A percentile compares a stretch with the other conserved stretches of the same genome.
Conservation (phyloP, 345 rosid species). For the Pistacia integerrima region DNA sequence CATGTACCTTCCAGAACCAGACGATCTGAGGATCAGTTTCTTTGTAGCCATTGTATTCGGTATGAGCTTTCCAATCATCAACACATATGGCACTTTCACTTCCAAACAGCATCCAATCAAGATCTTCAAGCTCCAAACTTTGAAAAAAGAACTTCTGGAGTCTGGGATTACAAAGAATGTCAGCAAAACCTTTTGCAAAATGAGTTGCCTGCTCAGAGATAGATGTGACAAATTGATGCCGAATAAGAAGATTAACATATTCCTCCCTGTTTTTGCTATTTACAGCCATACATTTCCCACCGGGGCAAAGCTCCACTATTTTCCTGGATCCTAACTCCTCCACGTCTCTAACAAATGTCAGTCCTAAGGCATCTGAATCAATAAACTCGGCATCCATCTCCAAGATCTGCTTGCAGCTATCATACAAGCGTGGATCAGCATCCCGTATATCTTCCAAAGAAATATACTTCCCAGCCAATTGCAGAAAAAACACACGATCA, state of each 20-base stretch:
- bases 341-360: constrained; percentile 79
- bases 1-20: constrained; percentile 96
- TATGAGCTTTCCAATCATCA: constrained; percentile 88
- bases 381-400: constrained; percentile 83
- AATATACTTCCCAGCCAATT: constrained; percentile 61
- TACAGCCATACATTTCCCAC: constrained; percentile 65
- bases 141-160: constrained; percentile 48
- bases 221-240: constrained; percentile 61
- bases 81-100: constrained; percentile 60
- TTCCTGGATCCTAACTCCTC: constrained; percentile 79
- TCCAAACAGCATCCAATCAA: constrained; percentile 90
- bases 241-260: constrained; percentile 70
- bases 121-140: constrained; percentile 66
- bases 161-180: constrained; percentile 49
- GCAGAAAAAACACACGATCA: constrained; percentile 84
- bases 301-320: constrained; percentile 59
- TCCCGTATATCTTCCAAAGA: constrained; percentile 79
- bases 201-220: constrained; percentile 63
- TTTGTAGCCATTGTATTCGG: constrained; percentile 75
- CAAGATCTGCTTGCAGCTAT: constrained; percentile 81
- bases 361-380: constrained; percentile 78
- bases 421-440: constrained; percentile 80
- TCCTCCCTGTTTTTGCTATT: constrained; percentile 72
- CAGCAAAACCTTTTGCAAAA: constrained; percentile 70
- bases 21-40: constrained; percentile 70